These are phyloP conservation scores for Emergomyces africanus DNA, from an alignment of 2,329 filamentous ascomycete genomes.

Conservation along the genomic window DNA sequence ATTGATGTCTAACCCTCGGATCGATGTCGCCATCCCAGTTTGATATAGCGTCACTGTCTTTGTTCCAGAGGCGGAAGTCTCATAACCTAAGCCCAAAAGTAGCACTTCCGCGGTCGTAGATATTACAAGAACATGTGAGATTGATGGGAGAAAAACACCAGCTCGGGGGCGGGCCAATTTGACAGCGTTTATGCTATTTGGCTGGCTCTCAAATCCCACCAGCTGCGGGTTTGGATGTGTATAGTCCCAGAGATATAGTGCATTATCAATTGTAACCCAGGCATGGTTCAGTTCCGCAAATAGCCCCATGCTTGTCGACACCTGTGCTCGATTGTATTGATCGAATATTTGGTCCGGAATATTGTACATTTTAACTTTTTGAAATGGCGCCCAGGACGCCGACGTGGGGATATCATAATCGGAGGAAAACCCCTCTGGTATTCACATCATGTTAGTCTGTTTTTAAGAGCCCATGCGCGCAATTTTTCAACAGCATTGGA, in stretches of 20 bases:
- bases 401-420: conserved; percentile 69
- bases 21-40: conserved; percentile 69
- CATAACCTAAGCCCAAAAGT: conserved; percentile 65
- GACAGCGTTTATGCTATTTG: conserved; percentile 79
- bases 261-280: conserved; percentile 92
- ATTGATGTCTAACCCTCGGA: conserved; percentile 63
- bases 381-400: conserved; percentile 74
- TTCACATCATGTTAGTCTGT: neutral
- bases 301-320: conserved; percentile 86
- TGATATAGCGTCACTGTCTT: conserved; percentile 69
- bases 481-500: neutral
- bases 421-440: conserved; percentile 72
- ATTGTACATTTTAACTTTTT: conserved; percentile 72
- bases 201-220: conserved; percentile 82
- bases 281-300: conserved; percentile 93
- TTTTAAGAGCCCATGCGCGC: neutral
- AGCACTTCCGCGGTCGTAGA: conserved; percentile 77
- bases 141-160: conserved; percentile 74
- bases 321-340: conserved; percentile 76
- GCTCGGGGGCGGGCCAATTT: conserved; percentile 72
- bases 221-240: conserved; percentile 83
- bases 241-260: conserved; percentile 95
- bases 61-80: conserved; percentile 52
- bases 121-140: conserved; percentile 80
- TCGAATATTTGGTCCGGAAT: conserved; percentile 89